A percentile compares a stretch with the other conserved stretches of the same genome.
Evolutionary conservation across 768 basidiomycete species (phyloP).

Genomic region (Macrolepiota dolichaula): DNA sequence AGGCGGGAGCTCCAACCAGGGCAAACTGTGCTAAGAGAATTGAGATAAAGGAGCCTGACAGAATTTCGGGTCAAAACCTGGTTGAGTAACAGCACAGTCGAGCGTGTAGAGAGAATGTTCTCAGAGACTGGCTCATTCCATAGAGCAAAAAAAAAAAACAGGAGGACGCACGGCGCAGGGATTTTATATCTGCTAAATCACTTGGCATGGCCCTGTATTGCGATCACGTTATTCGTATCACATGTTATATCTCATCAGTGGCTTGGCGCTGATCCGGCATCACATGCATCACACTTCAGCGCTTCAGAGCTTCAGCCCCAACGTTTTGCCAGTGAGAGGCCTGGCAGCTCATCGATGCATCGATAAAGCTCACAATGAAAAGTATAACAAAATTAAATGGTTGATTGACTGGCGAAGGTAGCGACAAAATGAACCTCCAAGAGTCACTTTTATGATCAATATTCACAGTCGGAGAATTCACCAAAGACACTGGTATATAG

Average conservation of each 20-base stretch:
- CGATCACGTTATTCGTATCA: constrained; percentile 7
- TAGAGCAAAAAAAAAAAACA: constrained; percentile 10
- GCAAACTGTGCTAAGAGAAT: too few relatives aligned
- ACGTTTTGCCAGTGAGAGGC: too few relatives aligned
- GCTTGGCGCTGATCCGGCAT: not conserved
- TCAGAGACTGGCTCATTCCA: not conserved
- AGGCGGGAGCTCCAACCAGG: constrained; percentile 29
- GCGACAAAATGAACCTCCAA: too few relatives aligned
- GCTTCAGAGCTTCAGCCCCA: too few relatives aligned
- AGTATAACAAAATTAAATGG: too few relatives aligned
- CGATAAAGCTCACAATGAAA: too few relatives aligned
- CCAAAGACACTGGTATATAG: too few relatives aligned
- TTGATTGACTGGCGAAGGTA: too few relatives aligned
- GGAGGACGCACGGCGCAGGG: constrained; percentile 15
- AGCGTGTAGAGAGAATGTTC: constrained; percentile 4
- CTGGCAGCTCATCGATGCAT: too few relatives aligned
- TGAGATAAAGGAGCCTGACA: constrained; percentile 21
- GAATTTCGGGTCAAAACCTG: constrained; percentile 38
- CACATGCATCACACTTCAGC: too few relatives aligned
- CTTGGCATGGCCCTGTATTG: constrained; percentile 16
- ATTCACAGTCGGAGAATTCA: too few relatives aligned
- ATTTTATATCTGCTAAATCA: constrained; percentile 12
- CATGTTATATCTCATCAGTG: not conserved
- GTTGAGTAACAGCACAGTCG: not conserved
- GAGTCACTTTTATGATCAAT: too few relatives aligned